Conservation (phyloP, 2,329 filamentous ascomycete genomes). For the Penicillium sp. region DNA sequence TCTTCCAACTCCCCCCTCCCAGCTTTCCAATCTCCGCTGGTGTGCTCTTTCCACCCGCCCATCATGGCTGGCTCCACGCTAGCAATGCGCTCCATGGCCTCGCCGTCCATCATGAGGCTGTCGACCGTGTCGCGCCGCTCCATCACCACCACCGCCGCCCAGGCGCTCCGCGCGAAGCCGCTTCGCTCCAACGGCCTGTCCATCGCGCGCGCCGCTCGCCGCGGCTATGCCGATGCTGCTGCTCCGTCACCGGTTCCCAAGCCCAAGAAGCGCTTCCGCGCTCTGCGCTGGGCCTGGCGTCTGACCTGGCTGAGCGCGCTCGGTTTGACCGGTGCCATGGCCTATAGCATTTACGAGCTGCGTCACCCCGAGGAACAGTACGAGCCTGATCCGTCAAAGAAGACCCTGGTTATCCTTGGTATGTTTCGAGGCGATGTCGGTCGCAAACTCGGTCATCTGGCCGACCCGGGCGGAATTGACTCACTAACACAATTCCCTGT, state of each 20-base stretch:
- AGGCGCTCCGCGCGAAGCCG: conserved; percentile 30
- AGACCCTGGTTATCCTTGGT: conserved; percentile 96
- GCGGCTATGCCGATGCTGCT: conserved; percentile 55
- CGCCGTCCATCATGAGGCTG: conserved; percentile 35
- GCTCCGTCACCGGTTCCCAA: conserved; percentile 37
- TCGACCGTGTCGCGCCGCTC: conserved; percentile 41
- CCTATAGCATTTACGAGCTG: conserved; percentile 79
- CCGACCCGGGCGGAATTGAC: not conserved
- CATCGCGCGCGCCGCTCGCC: conserved; percentile 44
- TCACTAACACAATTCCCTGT: conserved; percentile 23
- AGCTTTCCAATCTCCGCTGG: conserved; percentile 17
- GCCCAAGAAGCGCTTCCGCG: conserved; percentile 63
- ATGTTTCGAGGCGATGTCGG: conserved; percentile 33
- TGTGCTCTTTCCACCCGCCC: conserved; percentile 22
- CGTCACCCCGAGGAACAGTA: conserved; percentile 80
- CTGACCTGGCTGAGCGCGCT: conserved; percentile 74
- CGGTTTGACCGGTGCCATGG: conserved; percentile 68
- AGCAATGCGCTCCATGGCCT: conserved; percentile 37
- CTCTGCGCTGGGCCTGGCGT: conserved; percentile 81
- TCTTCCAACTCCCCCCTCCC: conserved; percentile 12
- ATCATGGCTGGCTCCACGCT: conserved; percentile 40
- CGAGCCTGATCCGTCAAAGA: conserved; percentile 82
- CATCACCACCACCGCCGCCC: conserved; percentile 31
- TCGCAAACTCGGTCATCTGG: not conserved
- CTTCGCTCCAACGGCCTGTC: conserved; percentile 28